Evolutionary conservation across 2,329 filamentous ascomycete genomes (phyloP), one percentile per base, ranked within the genome.

Genomic region (Aspergillus nomiae): DNA sequence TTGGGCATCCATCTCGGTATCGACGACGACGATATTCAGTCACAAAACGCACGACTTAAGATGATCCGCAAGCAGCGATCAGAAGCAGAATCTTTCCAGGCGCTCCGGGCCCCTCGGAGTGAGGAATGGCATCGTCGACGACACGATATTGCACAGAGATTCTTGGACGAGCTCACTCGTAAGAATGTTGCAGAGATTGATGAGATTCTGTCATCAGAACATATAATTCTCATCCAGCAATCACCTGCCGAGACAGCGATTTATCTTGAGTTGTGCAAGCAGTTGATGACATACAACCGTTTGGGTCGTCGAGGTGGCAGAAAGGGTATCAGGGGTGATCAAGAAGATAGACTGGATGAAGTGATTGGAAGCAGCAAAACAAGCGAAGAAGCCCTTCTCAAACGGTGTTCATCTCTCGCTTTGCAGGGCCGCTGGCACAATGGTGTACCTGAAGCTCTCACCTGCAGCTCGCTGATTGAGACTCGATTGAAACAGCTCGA

Each of bases 231-330:
- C 0, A 71, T 86, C 1, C 65, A 73, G 0, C 76, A 85, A 2
- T 77, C 80, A 7, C 71, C 81, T 1, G 80, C 78, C 0, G 86
- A 89, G 64, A 77, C 78, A 32, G 80, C 80, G 1, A 73, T 85
- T 1, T 89, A 89, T 67, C 75, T 83, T 0, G 85, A 88, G 66
- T 74, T 87, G 0, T 83, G 83, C 5, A 82, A 86, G 60, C 81
- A 85, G 51, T 68, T 88, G 1, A 82, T 82, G 54, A 79, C 83
- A 0, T 78, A 82, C 7, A 81, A 83, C 32, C 84, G 87, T 77
- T 76, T 79, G 41, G 63, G 74, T 51, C 70, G 73, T 26, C 66
- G 67, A 46, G 69, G 68, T 51, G 66, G 67, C 16, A 69, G 66
- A 41, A 70, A 70, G 3, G 62, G 67, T 14, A 72, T 72, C 55